Conservation (phyloP, 1,284 basidiomycete genomes). For the Meira nashicola region DNA sequence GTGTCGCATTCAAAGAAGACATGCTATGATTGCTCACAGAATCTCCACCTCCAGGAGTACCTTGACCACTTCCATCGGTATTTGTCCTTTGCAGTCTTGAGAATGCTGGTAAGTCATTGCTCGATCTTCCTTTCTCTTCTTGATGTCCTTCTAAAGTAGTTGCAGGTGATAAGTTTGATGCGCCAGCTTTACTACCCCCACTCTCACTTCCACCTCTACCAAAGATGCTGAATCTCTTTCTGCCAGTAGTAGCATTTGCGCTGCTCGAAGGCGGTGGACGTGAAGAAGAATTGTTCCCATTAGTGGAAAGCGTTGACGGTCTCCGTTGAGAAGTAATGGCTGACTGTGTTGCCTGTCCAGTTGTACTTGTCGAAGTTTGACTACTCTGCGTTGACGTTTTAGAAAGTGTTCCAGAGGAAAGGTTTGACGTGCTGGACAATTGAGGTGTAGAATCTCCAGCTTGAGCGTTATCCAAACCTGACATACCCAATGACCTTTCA, state of each 20-base stretch:
- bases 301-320: background rate
- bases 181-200: background rate
- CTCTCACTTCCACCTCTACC: background rate
- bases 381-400: background rate
- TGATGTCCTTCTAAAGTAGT: background rate
- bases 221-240: conserved; percentile 11
- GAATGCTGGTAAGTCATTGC: background rate
- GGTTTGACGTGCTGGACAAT: background rate
- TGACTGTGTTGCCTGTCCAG: background rate
- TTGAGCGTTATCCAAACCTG: no score
- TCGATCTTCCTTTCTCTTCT: background rate
- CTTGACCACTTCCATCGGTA: conserved; percentile 1
- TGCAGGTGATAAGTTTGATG: background rate
- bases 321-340: background rate
- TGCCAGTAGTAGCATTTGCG: background rate
- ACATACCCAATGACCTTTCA: no score
- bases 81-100: background rate
- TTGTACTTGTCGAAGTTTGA: background rate
- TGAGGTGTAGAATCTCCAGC: no score
- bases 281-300: background rate
- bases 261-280: background rate
- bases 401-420: background rate
- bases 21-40: no score
- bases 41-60: background rate
- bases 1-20: no score